Evolutionary conservation across 2,329 filamentous ascomycete genomes (phyloP).

Genomic region (Ascochyta koolunga): DNA sequence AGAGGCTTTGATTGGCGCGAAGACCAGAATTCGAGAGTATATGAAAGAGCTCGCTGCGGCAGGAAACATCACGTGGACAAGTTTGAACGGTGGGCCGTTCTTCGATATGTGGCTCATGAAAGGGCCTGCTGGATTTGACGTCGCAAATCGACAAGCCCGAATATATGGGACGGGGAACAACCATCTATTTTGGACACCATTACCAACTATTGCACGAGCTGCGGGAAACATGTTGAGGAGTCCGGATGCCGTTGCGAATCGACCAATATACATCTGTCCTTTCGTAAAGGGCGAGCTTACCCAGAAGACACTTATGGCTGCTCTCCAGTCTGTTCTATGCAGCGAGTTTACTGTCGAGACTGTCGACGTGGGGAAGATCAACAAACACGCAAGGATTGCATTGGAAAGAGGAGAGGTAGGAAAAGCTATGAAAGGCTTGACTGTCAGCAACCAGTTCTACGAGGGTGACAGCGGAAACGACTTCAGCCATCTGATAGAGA

Average conservation of each 20-base stretch:
- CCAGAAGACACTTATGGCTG: constrained; percentile 33
- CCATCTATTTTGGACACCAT: constrained; percentile 40
- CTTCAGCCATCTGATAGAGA: constrained; percentile 36
- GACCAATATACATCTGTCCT: constrained; percentile 37
- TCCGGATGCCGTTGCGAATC: constrained; percentile 31
- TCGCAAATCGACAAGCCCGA: constrained; percentile 34
- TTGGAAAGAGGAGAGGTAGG: constrained; percentile 33
- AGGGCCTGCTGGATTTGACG: constrained; percentile 44
- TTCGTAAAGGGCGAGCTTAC: constrained; percentile 27
- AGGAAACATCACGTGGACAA: constrained; percentile 37
- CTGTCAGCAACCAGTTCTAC: constrained; percentile 43
- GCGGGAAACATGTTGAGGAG: constrained; percentile 39
- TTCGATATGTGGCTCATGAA: constrained; percentile 50
- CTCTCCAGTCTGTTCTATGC: constrained; percentile 30
- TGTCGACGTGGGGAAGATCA: constrained; percentile 39
- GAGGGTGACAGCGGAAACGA: constrained; percentile 34
- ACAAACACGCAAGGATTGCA: constrained; percentile 33
- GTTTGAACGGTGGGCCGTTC: constrained; percentile 45
- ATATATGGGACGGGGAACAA: constrained; percentile 45
- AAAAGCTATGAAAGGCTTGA: constrained; percentile 40
- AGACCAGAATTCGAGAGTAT: constrained; percentile 34
- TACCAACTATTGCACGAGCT: constrained; percentile 32
- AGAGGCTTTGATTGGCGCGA: constrained; percentile 33
- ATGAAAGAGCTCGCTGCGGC: constrained; percentile 30
- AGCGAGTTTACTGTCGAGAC: constrained; percentile 31